Conservation (phyloP, 257 asterid species). For the Plantago ovata region DNA sequence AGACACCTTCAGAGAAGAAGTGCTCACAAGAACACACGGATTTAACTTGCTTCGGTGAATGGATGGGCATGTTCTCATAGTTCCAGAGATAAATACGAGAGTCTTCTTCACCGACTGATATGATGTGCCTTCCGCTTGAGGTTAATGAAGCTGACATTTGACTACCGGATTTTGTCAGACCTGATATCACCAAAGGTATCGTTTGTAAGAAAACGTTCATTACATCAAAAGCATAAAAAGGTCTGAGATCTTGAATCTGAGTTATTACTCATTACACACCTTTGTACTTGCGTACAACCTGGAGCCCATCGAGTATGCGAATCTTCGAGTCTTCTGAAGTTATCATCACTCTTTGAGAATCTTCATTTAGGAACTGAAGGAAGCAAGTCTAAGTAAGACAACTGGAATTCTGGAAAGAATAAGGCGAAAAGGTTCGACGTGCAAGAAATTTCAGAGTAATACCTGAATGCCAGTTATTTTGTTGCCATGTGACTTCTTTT, state of each 20-base stretch:
- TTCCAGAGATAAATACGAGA: slow-evolving; percentile 72
- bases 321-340: slow-evolving; percentile 83
- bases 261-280: slow-evolving; percentile 32
- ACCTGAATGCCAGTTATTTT: slow-evolving; percentile 94
- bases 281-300: slow-evolving; percentile 68
- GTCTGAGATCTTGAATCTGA: background rate
- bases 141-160: slow-evolving; percentile 69
- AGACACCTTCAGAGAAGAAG: slow-evolving; percentile 44
- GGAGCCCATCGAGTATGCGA: slow-evolving; percentile 71
- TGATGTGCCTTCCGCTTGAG: slow-evolving; percentile 53
- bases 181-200: slow-evolving; percentile 28
- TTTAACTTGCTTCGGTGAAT: slow-evolving; percentile 38
- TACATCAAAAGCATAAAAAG: background rate
- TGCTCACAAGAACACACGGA: slow-evolving; percentile 65
- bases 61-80: slow-evolving; percentile 37
- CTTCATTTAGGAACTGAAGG: slow-evolving; percentile 49
- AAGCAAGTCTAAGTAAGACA: slow-evolving; percentile 13
- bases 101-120: slow-evolving; percentile 68
- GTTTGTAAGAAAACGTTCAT: background rate
- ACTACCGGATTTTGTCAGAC: slow-evolving; percentile 56
- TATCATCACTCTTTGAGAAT: slow-evolving; percentile 59
- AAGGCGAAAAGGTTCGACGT: background rate
- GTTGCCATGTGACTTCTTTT: slow-evolving; percentile 54
- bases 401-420: background rate
- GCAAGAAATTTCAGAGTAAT: background rate